A percentile compares a stretch with the other conserved stretches of the same genome.
Evolutionary conservation across 2,329 filamentous ascomycete species (phyloP).

Genomic region (Fusarium oxysporum): DNA sequence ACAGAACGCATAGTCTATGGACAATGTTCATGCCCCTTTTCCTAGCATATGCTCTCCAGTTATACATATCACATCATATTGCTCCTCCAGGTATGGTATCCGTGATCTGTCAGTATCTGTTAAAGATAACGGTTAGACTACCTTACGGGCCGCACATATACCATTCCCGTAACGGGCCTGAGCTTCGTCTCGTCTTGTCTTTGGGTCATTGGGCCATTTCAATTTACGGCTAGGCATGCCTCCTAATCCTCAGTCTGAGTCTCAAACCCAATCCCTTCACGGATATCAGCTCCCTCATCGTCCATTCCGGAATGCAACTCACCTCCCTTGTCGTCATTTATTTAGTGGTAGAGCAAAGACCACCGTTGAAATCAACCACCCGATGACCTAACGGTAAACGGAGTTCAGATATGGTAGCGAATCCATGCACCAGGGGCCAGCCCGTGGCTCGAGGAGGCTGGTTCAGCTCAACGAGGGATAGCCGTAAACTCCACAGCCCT

Average conservation of each 20-base stretch:
- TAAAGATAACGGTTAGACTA: conserved; percentile 9
- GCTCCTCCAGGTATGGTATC: not conserved
- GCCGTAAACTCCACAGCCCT: conserved; percentile 25
- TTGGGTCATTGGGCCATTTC: not conserved
- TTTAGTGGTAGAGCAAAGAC: conserved; percentile 37
- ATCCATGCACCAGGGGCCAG: conserved; percentile 33
- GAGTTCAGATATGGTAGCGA: conserved; percentile 16
- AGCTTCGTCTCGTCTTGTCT: conserved; percentile 23
- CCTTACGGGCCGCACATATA: conserved; percentile 20
- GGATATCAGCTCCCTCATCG: conserved; percentile 1
- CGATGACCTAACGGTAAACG: conserved; percentile 27
- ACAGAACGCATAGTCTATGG: conserved; percentile 3
- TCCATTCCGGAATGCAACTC: conserved; percentile 28
- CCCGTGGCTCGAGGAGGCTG: conserved; percentile 36
- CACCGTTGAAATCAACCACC: conserved; percentile 40
- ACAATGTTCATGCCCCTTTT: conserved; percentile 6
- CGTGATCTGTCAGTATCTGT: not conserved
- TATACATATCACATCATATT: not conserved
- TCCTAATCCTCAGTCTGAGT: conserved; percentile 24
- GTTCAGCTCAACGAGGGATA: conserved; percentile 37
- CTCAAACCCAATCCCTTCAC: conserved; percentile 20
- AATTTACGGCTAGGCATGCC: not conserved
- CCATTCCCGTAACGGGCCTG: conserved; percentile 20
- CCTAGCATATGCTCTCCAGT: conserved; percentile 2
- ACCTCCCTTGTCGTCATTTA: conserved; percentile 31